A percentile compares a stretch with the other conserved stretches of the same genome.
Evolutionary conservation across 2,329 filamentous ascomycete species (phyloP).

Genomic region (Arthroderma uncinatum): DNA sequence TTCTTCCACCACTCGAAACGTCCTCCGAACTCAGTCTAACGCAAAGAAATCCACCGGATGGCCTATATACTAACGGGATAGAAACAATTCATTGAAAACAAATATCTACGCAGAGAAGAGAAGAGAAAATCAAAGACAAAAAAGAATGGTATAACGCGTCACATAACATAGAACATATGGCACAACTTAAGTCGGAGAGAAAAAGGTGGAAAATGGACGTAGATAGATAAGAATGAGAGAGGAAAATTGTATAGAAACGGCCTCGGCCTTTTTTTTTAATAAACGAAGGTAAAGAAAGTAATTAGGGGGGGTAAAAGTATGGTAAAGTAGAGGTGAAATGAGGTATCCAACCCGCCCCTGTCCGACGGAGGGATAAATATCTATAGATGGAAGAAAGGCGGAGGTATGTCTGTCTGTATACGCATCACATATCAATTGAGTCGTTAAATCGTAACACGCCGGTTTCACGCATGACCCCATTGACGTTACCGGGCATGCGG

Average conservation of each 20-base stretch:
- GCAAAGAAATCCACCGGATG: neutral
- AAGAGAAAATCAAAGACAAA: neutral
- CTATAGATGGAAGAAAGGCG: neutral
- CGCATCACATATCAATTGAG: constrained; percentile 58
- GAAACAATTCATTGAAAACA: neutral
- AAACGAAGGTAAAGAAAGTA: neutral
- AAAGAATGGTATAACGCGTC: neutral
- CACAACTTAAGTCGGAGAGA: neutral
- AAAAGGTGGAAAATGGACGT: neutral
- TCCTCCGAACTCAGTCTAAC: neutral
- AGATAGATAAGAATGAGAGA: no score
- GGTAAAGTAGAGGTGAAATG: neutral
- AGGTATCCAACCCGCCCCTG: neutral
- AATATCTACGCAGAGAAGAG: neutral
- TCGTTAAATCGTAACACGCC: constrained; percentile 90
- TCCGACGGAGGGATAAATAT: constrained; percentile 1
- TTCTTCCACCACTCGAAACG: neutral
- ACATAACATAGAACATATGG: neutral
- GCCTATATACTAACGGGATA: no score
- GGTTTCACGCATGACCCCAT: constrained; percentile 73
- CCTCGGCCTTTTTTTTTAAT: no score
- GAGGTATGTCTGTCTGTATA: neutral
- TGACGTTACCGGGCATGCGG: constrained; percentile 65
- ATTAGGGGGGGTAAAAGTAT: neutral
- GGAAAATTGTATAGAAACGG: neutral